Evolutionary conservation across 768 basidiomycete species (phyloP), one percentile per base, ranked within the genome.

Genomic region (Leccinum sublutescens): DNA sequence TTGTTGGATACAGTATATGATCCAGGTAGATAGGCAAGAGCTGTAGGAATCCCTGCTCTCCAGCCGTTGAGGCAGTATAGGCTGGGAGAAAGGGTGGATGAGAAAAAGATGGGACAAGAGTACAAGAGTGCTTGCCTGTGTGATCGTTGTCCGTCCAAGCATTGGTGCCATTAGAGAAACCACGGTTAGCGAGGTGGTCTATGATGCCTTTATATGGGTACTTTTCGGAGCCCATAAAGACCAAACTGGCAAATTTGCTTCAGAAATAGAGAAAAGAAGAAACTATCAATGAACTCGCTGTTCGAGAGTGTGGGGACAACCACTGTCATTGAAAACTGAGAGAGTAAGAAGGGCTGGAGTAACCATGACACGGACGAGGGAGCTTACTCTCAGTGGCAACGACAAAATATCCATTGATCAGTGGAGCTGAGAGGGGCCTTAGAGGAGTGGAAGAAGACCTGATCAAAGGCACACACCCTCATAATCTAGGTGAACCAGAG

Each of bases 121-220:
- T 15, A 49, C 2, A n/a, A 27, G 4, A 4, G 21, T 10, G 19
- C 57, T 63, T 50, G 47, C 72, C 72, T 50, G 95, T 97, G 68
- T 97, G 88, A 68, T 94, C 93, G 48, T 84, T 95, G 68, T 91
- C 96, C 3, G 97, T 98, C 97, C 96, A 99, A 1, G 96, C 96
- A 72, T 98, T 97, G 9, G 89, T 93, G 34, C 92, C 93, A 61
- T 91, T 85, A 7, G 93, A 90, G 71, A 95, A 94, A 19, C 93
- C 93, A 56, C 95, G 85, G 72, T 98, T 98, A 3, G 97, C 97
- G 21, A 99, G 80, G 57, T 91, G 87, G 76, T 98, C 96, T 56
- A 99, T 84, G 54, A 98, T 87, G 21, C 95, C 96, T 72, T 98
- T 98, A 80, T 92, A 93, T 0, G 96, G 95, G 69, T 94, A 98